phyloP scores from a whole-genome alignment of 345 rosid species.

The Gossypium herbaceum region DNA sequence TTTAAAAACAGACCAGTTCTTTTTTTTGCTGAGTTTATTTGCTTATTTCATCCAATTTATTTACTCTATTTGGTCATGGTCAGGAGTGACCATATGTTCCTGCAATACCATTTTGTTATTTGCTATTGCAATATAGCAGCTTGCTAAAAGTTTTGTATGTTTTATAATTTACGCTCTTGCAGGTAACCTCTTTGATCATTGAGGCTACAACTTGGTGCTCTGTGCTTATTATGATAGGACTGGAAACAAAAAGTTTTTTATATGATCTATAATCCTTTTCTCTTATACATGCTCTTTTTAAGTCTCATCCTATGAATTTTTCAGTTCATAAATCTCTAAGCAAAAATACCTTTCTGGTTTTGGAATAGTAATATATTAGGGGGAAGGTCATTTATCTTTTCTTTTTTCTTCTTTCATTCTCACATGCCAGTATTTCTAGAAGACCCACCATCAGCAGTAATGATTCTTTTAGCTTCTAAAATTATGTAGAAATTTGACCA shows the following conservation, averaged over 20 bases:
- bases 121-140: neutral
- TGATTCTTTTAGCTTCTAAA: constrained; percentile 3
- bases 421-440: neutral
- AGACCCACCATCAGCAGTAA: neutral
- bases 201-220: constrained; percentile 80
- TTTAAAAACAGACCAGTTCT: neutral
- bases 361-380: neutral
- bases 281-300: neutral
- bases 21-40: neutral
- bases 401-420: neutral
- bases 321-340: neutral
- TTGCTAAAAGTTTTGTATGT: neutral
- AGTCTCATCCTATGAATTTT: neutral
- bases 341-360: neutral
- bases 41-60: neutral
- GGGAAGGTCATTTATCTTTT: neutral
- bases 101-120: neutral
- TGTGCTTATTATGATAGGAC: constrained; percentile 56
- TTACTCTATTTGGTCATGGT: neutral
- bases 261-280: neutral
- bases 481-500: neutral
- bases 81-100: neutral
- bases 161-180: constrained; percentile 21
- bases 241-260: constrained; percentile 47
- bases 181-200: constrained; percentile 58